Conservation (phyloP, 192 early-diverging fungal species). For the Allomyces javanicus region DNA sequence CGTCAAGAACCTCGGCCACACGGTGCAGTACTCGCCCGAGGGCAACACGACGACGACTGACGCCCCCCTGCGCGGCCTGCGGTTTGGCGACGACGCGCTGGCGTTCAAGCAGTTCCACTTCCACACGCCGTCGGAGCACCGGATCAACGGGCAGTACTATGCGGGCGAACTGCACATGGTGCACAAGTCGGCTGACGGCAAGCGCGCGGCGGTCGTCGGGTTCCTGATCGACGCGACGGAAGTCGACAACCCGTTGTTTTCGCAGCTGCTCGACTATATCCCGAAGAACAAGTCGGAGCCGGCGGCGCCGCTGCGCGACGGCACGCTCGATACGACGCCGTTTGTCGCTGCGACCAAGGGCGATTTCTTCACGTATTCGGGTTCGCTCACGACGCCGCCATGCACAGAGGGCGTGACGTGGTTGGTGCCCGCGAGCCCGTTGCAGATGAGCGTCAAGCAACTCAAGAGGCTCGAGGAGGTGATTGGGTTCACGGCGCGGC, state of each 20-base stretch:
- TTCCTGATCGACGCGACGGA: slow-evolving; percentile 20
- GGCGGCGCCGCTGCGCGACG: too few species aligned
- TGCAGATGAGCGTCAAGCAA: slow-evolving; percentile 14
- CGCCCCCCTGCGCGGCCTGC: slow-evolving; percentile 4
- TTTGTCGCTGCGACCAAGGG: too few species aligned
- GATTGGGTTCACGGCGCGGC: slow-evolving; percentile 23
- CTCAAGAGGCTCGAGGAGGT: slow-evolving; percentile 10
- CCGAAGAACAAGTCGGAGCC: neutral
- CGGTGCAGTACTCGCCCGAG: slow-evolving; percentile 12
- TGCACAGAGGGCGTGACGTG: slow-evolving; percentile 38
- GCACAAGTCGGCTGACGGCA: slow-evolving; percentile 14
- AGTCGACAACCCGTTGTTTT: slow-evolving; percentile 13
- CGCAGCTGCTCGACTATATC: slow-evolving; percentile 2
- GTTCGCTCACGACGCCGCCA: slow-evolving; percentile 40
- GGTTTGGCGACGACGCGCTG: slow-evolving; percentile 13
- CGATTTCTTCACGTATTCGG: slow-evolving; percentile 16
- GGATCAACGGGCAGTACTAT: slow-evolving; percentile 12
- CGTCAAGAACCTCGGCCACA: slow-evolving; percentile 2
- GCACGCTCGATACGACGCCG: too few species aligned
- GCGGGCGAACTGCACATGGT: slow-evolving; percentile 33
- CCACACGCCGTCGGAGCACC: slow-evolving; percentile 41
- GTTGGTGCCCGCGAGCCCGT: slow-evolving; percentile 17
- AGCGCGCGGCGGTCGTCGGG: slow-evolving; percentile 21
- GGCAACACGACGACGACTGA: slow-evolving; percentile 11
- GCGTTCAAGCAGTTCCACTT: slow-evolving; percentile 34